Percentiles rank a stretch among this genome's conserved stretches.
Conservation (phyloP, 495 filamentous ascomycete species). For the Podospora comata region DNA sequence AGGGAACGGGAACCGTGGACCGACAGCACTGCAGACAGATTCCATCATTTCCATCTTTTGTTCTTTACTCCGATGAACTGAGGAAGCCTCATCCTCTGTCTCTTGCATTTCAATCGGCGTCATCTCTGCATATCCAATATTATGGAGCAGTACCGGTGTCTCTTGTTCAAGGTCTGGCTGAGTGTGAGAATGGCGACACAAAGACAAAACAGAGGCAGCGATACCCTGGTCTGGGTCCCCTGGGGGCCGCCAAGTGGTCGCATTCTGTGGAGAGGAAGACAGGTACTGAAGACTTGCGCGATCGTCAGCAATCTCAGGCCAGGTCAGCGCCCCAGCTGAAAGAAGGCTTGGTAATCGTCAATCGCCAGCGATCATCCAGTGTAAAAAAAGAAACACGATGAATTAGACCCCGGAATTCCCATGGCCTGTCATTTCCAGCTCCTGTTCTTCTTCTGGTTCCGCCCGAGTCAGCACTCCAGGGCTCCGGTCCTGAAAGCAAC, state of each 20-base stretch:
- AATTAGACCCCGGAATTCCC: constrained; percentile 7
- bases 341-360: not conserved
- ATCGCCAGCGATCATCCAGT: constrained; percentile 3
- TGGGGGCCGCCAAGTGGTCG: not conserved
- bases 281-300: not conserved
- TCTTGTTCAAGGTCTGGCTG: no score
- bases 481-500: not conserved
- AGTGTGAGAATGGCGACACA: not conserved
- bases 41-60: not conserved
- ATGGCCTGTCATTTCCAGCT: not conserved
- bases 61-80: not conserved
- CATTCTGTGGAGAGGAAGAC: constrained; percentile 14
- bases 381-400: constrained; percentile 1
- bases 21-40: not conserved
- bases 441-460: no score
- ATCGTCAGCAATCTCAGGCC: constrained; percentile 17
- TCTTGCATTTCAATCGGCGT: no score
- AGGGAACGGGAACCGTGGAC: not conserved
- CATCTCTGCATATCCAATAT: no score
- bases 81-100: not conserved
- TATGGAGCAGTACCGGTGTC: no score
- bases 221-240: not conserved
- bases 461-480: not conserved
- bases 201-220: constrained; percentile 1
- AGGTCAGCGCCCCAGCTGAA: constrained; percentile 8